phyloP scores from a whole-genome alignment of 1,284 basidiomycete species.

The Trichosporon ovoides region DNA sequence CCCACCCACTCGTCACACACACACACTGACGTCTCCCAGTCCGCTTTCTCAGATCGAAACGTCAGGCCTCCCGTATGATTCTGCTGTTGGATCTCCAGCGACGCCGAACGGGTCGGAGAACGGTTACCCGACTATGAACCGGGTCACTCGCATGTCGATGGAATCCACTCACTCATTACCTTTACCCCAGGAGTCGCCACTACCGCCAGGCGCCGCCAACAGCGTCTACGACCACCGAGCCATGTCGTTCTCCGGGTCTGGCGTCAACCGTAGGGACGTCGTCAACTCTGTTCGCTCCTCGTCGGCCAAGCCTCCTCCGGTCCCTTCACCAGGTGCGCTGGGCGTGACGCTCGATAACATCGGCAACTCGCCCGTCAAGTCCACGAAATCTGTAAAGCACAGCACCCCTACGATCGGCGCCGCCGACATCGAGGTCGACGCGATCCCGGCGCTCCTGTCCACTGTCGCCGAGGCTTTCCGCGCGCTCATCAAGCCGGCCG shows the following conservation, averaged over 20 bases:
- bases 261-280: slow-evolving; percentile 31
- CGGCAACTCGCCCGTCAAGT: slow-evolving; percentile 34
- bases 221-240: slow-evolving; percentile 36
- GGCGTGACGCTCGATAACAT: slow-evolving; percentile 6
- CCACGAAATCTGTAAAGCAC: slow-evolving; percentile 13
- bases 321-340: not conserved
- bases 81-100: slow-evolving; percentile 28
- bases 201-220: slow-evolving; percentile 34
- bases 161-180: slow-evolving; percentile 43
- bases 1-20: not conserved
- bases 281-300: slow-evolving; percentile 34
- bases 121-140: slow-evolving; percentile 22
- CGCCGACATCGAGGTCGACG: slow-evolving; percentile 54
- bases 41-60: slow-evolving; percentile 39
- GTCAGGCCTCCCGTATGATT: slow-evolving; percentile 19
- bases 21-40: slow-evolving; percentile 17
- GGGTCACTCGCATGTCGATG: slow-evolving; percentile 37
- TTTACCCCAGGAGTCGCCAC: slow-evolving; percentile 22
- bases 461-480: slow-evolving; percentile 91
- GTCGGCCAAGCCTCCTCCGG: slow-evolving; percentile 21
- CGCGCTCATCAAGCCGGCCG: slow-evolving; percentile 67
- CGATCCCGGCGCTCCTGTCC: slow-evolving; percentile 88
- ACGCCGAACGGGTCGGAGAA: slow-evolving; percentile 43
- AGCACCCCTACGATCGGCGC: not conserved
- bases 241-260: slow-evolving; percentile 45